Percentiles rank a stretch among this genome's conserved stretches.
phyloP scores from a whole-genome alignment of 2,329 filamentous ascomycete species.

The Trichothecium sympodiale region DNA sequence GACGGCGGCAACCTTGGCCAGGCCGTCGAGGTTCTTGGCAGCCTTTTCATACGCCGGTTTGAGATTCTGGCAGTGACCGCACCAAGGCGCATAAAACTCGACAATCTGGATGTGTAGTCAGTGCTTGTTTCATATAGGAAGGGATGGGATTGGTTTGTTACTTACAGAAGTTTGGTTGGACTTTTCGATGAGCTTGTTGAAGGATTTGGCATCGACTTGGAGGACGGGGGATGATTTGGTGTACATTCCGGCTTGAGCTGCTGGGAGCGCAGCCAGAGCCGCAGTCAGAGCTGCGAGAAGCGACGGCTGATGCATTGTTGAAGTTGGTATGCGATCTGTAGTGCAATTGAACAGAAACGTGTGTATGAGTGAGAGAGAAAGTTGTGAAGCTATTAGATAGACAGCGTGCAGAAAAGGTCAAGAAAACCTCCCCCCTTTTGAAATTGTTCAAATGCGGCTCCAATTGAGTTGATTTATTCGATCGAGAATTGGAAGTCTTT shows the following conservation, averaged over 20 bases:
- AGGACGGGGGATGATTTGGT: conserved; percentile 78
- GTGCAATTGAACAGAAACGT: neutral
- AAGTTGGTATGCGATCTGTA: neutral
- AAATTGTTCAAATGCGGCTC: too few species aligned
- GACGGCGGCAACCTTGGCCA: conserved; percentile 88
- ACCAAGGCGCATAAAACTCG: conserved; percentile 97
- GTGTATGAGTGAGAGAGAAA: neutral
- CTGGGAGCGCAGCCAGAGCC: conserved; percentile 54
- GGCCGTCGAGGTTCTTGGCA: conserved; percentile 76
- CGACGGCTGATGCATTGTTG: conserved; percentile 41
- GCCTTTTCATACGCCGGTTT: conserved; percentile 94
- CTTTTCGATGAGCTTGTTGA: conserved; percentile 70
- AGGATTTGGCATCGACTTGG: conserved; percentile 68
- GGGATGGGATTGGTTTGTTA: conserved; percentile 3
- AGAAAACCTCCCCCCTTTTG: too few species aligned
- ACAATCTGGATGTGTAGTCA: conserved; percentile 33
- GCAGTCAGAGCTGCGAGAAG: conserved; percentile 35
- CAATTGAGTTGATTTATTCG: too few species aligned
- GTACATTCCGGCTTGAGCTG: conserved; percentile 63
- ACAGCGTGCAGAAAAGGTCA: too few species aligned
- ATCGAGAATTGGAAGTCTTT: neutral
- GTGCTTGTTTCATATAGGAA: neutral
- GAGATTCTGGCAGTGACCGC: conserved; percentile 91
- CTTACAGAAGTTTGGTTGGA: conserved; percentile 87
- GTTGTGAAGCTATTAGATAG: too few species aligned